A percentile compares a stretch with the other conserved stretches of the same genome.
Conservation (phyloP, 192 early-diverging fungal genomes). For the Coemansia sp. region DNA sequence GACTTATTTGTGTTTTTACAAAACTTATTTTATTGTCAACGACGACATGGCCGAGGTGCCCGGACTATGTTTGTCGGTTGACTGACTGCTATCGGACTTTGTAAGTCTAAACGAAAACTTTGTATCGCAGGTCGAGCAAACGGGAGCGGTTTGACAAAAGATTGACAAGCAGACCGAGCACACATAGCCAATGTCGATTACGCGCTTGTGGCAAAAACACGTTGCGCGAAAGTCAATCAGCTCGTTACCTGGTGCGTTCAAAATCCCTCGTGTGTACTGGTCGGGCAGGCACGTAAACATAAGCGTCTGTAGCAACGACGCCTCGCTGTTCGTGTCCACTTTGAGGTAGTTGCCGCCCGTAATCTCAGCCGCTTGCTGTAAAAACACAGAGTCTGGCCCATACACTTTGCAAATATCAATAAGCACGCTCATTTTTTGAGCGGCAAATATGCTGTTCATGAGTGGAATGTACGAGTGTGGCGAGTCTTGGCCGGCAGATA, state of each 20-base stretch:
- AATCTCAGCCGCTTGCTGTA: conserved; percentile 90
- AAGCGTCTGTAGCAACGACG: conserved; percentile 75
- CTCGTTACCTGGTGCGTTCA: conserved; percentile 73
- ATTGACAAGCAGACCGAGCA: conserved; percentile 97
- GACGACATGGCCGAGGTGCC: conserved; percentile 9
- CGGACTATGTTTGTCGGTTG: conserved; percentile 9
- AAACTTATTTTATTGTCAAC: conserved; percentile 2
- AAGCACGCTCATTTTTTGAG: conserved; percentile 84
- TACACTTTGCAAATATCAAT: conserved; percentile 89
- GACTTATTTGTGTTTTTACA: not conserved
- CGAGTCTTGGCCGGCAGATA: conserved; percentile 85
- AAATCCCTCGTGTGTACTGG: conserved; percentile 65
- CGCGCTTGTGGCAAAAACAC: conserved; percentile 95
- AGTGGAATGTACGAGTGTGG: conserved; percentile 90
- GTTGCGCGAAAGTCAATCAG: conserved; percentile 91
- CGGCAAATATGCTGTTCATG: conserved; percentile 99
- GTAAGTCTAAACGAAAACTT: conserved; percentile 64
- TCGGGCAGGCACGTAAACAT: conserved; percentile 83
- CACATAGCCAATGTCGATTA: conserved; percentile 93
- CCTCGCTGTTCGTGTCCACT: conserved; percentile 64
- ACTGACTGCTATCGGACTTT: conserved; percentile 16
- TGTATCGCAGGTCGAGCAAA: conserved; percentile 78
- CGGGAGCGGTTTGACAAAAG: conserved; percentile 69
- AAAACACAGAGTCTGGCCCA: conserved; percentile 78
- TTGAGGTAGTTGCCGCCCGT: conserved; percentile 83